Evolutionary conservation across 768 basidiomycete genomes (phyloP).

Genomic region (Kondoa subrosea): DNA sequence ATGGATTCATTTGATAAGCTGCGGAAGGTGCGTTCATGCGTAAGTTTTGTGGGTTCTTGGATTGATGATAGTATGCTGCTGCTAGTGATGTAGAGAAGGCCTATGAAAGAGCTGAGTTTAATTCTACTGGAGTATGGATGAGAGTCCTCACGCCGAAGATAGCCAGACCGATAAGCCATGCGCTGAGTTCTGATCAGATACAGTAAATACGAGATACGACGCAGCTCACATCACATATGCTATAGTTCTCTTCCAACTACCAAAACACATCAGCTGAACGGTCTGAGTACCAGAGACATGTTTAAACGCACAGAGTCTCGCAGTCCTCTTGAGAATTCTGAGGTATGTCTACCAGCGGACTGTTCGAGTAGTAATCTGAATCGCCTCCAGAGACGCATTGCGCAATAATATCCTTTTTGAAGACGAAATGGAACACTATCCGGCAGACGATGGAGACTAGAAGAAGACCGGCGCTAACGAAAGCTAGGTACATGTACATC

Average conservation of each 20-base stretch:
- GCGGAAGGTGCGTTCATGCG: slow-evolving; percentile 6
- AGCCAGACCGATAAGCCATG: slow-evolving; percentile 5
- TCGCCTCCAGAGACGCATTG: neutral
- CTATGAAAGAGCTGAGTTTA: neutral
- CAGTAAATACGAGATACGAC: neutral
- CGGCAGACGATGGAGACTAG: neutral
- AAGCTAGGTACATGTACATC: neutral
- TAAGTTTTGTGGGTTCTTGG: neutral
- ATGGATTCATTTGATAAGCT: slow-evolving; percentile 5
- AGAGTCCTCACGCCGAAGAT: slow-evolving; percentile 1
- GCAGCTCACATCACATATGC: neutral
- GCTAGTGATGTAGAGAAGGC: neutral
- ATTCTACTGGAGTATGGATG: neutral
- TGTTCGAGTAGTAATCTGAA: neutral
- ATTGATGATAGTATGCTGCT: slow-evolving; percentile 4
- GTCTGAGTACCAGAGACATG: neutral
- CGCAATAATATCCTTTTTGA: neutral
- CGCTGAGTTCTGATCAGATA: neutral
- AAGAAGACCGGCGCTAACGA: neutral
- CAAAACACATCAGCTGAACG: neutral
- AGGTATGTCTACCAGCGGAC: neutral
- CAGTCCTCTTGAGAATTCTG: neutral
- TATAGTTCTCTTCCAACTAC: neutral
- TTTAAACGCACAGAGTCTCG: neutral
- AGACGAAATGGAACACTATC: neutral